These are phyloP conservation scores for Amorphotheca resinae DNA, from an alignment of 495 filamentous ascomycete species.

Conservation along the genomic window DNA sequence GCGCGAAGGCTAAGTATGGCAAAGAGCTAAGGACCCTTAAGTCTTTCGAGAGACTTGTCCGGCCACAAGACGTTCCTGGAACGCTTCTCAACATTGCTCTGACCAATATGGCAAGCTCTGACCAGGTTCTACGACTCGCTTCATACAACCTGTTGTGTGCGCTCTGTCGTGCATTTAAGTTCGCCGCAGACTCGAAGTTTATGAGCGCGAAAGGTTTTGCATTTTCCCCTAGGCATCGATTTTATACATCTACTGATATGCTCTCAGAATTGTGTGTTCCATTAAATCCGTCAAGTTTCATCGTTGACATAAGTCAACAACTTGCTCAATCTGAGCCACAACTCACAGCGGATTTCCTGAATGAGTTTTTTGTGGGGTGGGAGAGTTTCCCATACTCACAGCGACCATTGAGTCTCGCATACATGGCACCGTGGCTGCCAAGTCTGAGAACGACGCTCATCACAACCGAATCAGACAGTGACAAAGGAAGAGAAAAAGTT, in stretches of 20 bases:
- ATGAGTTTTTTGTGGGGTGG: slow-evolving; percentile 59
- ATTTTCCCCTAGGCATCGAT: slow-evolving; percentile 3
- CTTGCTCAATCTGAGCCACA: slow-evolving; percentile 48
- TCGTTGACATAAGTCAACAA: slow-evolving; percentile 48
- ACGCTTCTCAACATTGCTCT: slow-evolving; percentile 52
- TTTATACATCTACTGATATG: neutral
- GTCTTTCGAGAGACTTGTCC: slow-evolving; percentile 45
- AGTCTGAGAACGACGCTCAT: slow-evolving; percentile 43
- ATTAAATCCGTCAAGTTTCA: slow-evolving; percentile 46
- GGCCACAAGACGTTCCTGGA: slow-evolving; percentile 55
- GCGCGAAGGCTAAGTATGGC: slow-evolving; percentile 44
- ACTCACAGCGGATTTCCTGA: slow-evolving; percentile 52
- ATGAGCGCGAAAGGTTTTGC: slow-evolving; percentile 41
- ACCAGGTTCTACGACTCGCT: slow-evolving; percentile 42
- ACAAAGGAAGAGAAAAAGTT: slow-evolving; percentile 48
- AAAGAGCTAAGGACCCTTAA: slow-evolving; percentile 45
- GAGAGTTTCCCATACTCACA: slow-evolving; percentile 50
- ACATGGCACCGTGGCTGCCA: slow-evolving; percentile 55
- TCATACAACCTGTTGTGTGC: slow-evolving; percentile 52
- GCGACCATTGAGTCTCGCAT: slow-evolving; percentile 47
- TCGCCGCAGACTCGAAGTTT: slow-evolving; percentile 43
- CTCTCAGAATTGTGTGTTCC: slow-evolving; percentile 40
- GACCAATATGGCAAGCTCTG: slow-evolving; percentile 46
- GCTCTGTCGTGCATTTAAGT: slow-evolving; percentile 51
- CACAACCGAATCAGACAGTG: slow-evolving; percentile 41